phyloP scores from a whole-genome alignment of 768 basidiomycete genomes.

The Tulasnella sp. region DNA sequence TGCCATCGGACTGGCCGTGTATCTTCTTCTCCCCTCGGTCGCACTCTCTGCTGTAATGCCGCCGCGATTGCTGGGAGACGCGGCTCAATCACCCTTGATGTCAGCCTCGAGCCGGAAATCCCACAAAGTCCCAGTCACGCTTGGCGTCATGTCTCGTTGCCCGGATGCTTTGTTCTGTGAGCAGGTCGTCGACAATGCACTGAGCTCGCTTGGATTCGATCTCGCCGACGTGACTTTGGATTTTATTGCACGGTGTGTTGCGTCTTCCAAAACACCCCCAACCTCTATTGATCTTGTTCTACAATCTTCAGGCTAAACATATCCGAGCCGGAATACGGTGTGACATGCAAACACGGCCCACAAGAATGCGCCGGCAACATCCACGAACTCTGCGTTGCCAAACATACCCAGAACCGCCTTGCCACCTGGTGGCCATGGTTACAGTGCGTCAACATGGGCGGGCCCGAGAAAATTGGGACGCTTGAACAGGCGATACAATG shows the following conservation, averaged over 20 bases:
- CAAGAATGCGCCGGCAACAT: conserved; percentile 81
- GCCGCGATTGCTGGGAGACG: neutral
- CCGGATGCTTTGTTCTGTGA: conserved; percentile 81
- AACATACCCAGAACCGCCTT: conserved; percentile 26
- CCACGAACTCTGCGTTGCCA: conserved; percentile 63
- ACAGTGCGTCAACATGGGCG: conserved; percentile 61
- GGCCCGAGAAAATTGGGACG: conserved; percentile 46
- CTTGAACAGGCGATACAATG: conserved; percentile 54
- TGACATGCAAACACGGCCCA: conserved; percentile 66
- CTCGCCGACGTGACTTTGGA: conserved; percentile 58
- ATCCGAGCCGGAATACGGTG: conserved; percentile 62
- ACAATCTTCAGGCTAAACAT: conserved; percentile 38
- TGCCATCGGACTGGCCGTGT: neutral
- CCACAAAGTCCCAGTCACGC: conserved; percentile 33
- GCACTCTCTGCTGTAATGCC: neutral
- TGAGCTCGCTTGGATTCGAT: conserved; percentile 40
- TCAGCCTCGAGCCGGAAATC: neutral
- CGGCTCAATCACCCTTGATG: neutral
- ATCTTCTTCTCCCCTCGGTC: neutral
- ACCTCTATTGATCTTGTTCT: neutral
- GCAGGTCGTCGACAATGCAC: conserved; percentile 56
- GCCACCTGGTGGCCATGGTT: conserved; percentile 74
- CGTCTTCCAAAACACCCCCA: neutral
- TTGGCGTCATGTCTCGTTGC: conserved; percentile 59
- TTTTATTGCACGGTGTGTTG: conserved; percentile 61